Base-by-base conservation (phyloP, 2,329 filamentous ascomycete species). In the Fusarium transvaalense region DNA sequence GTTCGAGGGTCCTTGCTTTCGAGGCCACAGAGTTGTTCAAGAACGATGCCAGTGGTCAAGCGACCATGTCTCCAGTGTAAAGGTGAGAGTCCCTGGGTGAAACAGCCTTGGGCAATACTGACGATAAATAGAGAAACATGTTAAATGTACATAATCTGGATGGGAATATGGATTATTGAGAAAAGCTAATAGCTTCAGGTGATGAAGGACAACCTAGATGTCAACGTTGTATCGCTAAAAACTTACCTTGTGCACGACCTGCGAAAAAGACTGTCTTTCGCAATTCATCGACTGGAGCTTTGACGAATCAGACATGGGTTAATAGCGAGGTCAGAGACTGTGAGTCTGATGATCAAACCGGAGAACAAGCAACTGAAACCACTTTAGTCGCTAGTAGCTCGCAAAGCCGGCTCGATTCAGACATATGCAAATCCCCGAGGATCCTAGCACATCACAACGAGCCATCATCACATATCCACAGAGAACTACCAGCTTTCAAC, bases 161-260 rank as follows among this genome's bases (percentile, higher is more conserved):
- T 19, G 3, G 4, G 45, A 31, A 5, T 6, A 42, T 6, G 32
- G 13, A 12, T 4, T 9, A 19, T 14, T 21, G 2, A 8, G 4
- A 8, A 6, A 2, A 13, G 10, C 48, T 70, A 10, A 65, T 23
- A 1, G 13, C 6, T 5, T 8, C 43, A 81, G 78, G 80, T 41
- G 80, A 81, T 41, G 79, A 81, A 55, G 75, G 75, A n/a, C 75
- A 74, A 3, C 80, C 80, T 4, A 75, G 68, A 39, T 81, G 80
- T 52, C 73, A 76, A 15, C 71, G 78, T 5, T 81, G 80, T 42
- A 65, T 75, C 37, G 51, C 63, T 10, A 80, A 78, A 42, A 69
- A 75, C 17, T 65, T 81, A 10, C 66, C 75, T 0, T 81, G 80
- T 53, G 71, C 74, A 1, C 74, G 78, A 1, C 80, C 80, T 1